Percentiles rank a stretch among this genome's conserved stretches.
phyloP scores from a whole-genome alignment of 495 filamentous ascomycete species.

The Usnea hakonensis region DNA sequence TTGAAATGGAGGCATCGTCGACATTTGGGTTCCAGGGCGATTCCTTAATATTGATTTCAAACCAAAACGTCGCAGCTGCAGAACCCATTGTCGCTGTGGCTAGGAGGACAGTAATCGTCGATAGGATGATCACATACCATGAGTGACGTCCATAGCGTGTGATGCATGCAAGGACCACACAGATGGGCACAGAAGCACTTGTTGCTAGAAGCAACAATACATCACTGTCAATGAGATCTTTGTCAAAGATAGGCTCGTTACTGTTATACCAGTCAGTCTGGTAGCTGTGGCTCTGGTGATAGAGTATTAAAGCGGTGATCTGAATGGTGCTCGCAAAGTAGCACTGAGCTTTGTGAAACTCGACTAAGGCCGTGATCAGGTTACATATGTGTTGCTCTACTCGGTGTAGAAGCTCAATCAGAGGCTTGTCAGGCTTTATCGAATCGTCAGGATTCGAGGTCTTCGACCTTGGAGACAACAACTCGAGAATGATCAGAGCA shows the following conservation, averaged over 20 bases:
- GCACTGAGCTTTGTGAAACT: conserved; percentile 30
- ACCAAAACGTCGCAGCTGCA: no score
- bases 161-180: neutral
- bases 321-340: conserved; percentile 10
- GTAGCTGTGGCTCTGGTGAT: no score
- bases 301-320: neutral
- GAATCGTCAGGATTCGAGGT: no score
- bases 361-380: neutral
- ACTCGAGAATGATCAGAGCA: neutral
- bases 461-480: neutral
- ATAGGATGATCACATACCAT: neutral
- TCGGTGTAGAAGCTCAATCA: no score
- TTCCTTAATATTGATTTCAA: no score
- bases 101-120: neutral
- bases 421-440: no score
- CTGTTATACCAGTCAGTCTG: no score
- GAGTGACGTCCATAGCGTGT: neutral
- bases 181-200: neutral
- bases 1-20: no score
- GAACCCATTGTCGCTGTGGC: neutral
- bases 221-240: neutral
- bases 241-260: no score
- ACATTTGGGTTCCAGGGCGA: no score
- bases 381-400: no score
- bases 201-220: neutral